Evolutionary conservation across 257 asterid species (phyloP).

Genomic region (Solanum arcanum): DNA sequence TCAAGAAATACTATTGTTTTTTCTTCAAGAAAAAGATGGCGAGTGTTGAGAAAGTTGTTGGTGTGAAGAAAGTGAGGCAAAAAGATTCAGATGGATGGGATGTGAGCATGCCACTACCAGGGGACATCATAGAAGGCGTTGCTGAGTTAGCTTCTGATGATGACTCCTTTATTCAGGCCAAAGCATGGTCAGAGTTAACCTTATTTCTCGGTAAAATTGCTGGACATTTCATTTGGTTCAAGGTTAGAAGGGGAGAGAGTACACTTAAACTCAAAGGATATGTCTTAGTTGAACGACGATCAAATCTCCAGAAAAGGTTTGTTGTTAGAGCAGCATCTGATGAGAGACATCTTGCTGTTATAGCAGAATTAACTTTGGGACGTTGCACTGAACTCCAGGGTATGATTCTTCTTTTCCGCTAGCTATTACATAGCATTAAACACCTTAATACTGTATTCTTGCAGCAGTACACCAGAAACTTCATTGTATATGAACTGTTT

Average conservation of each 20-base stretch:
- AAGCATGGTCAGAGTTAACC: slow-evolving; percentile 23
- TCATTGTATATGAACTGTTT: not conserved
- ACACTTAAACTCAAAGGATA: slow-evolving; percentile 22
- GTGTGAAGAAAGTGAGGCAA: slow-evolving; percentile 39
- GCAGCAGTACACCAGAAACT: not conserved
- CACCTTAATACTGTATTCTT: not conserved
- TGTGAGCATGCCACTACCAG: slow-evolving; percentile 38
- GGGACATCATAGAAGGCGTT: slow-evolving; percentile 44
- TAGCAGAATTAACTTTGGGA: slow-evolving; percentile 34
- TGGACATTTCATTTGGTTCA: slow-evolving; percentile 25
- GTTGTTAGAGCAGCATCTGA: slow-evolving; percentile 36
- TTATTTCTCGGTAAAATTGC: slow-evolving; percentile 18
- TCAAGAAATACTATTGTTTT: not conserved
- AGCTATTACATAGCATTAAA: not conserved
- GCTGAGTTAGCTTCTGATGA: slow-evolving; percentile 11
- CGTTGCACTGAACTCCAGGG: slow-evolving; percentile 45
- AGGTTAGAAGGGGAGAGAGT: slow-evolving; percentile 38
- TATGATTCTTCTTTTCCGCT: not conserved
- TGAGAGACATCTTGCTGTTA: slow-evolving; percentile 38
- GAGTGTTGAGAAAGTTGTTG: slow-evolving; percentile 15
- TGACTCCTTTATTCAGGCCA: slow-evolving; percentile 21
- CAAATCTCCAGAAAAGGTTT: slow-evolving; percentile 26
- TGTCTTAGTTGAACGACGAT: slow-evolving; percentile 14
- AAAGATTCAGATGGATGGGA: slow-evolving; percentile 33
- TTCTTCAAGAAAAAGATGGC: slow-evolving; percentile 4